These are phyloP conservation scores for Penicillium malachiteum DNA, from an alignment of 495 filamentous ascomycete species.

Conservation along the genomic window DNA sequence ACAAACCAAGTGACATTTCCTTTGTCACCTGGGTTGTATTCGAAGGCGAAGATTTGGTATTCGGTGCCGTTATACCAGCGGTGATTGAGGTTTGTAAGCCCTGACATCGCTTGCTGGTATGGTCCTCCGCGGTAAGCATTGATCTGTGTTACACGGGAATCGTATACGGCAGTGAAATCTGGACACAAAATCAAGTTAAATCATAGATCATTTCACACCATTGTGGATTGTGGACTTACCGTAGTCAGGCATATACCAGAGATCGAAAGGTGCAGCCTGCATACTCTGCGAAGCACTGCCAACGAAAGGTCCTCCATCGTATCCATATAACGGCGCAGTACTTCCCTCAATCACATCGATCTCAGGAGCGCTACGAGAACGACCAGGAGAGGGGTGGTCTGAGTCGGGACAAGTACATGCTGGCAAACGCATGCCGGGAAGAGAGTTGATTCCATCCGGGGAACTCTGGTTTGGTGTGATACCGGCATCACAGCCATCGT, in stretches of 20 bases:
- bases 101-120: slow-evolving; percentile 73
- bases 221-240: slow-evolving; percentile 32
- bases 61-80: slow-evolving; percentile 73
- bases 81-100: slow-evolving; percentile 69
- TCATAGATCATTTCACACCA: not conserved
- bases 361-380: slow-evolving; percentile 69
- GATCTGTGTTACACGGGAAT: slow-evolving; percentile 55
- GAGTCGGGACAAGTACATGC: slow-evolving; percentile 64
- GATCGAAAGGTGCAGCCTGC: slow-evolving; percentile 74
- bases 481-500: slow-evolving; percentile 68
- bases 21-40: slow-evolving; percentile 64
- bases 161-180: slow-evolving; percentile 65
- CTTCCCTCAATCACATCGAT: slow-evolving; percentile 76
- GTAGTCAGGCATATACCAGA: slow-evolving; percentile 74
- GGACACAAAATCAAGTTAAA: not conserved
- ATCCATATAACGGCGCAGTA: slow-evolving; percentile 52
- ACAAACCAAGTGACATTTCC: slow-evolving; percentile 70
- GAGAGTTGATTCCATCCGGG: slow-evolving; percentile 62
- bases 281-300: slow-evolving; percentile 70
- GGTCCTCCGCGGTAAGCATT: slow-evolving; percentile 67
- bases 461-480: slow-evolving; percentile 78
- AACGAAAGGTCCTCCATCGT: slow-evolving; percentile 38
- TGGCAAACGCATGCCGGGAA: slow-evolving; percentile 74
- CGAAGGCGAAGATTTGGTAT: slow-evolving; percentile 72
- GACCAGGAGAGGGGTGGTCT: slow-evolving; percentile 72